Conservation (phyloP, 139 green algal species). For the Picochlorum sp. region DNA sequence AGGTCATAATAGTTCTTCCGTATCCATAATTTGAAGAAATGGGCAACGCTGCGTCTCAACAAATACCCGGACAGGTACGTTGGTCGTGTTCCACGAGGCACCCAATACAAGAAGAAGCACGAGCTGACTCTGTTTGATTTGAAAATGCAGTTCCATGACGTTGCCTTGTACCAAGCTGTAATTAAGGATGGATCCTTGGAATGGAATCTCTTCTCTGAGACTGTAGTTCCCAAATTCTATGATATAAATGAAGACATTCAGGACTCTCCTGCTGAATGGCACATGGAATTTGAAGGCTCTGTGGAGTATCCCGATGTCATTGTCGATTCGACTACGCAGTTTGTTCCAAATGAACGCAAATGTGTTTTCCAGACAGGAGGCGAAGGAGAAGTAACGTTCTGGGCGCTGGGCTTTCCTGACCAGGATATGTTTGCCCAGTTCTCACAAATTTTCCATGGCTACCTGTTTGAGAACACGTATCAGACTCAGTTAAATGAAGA, state of each 20-base stretch:
- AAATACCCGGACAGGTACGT: too few species aligned
- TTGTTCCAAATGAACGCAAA: slow-evolving; percentile 13
- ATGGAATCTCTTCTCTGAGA: slow-evolving; percentile 48
- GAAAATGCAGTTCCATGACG: background rate
- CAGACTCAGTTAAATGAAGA: slow-evolving; percentile 44
- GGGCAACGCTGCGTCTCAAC: too few species aligned
- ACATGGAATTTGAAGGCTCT: slow-evolving; percentile 35
- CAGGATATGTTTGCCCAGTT: slow-evolving; percentile 35
- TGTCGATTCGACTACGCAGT: slow-evolving; percentile 31
- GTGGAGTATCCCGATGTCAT: slow-evolving; percentile 6
- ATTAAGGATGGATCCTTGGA: background rate
- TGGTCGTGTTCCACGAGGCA: too few species aligned
- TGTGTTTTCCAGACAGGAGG: slow-evolving; percentile 44
- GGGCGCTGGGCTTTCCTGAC: slow-evolving; percentile 48
- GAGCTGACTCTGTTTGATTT: background rate
- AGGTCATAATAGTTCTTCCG: too few species aligned
- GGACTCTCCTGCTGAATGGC: slow-evolving; percentile 27
- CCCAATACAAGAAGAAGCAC: too few species aligned
- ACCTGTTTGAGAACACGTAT: slow-evolving; percentile 81
- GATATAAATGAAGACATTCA: slow-evolving; percentile 56
- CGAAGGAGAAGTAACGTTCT: slow-evolving; percentile 24
- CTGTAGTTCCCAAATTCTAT: slow-evolving; percentile 45
- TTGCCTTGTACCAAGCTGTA: background rate
- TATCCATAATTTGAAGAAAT: too few species aligned
- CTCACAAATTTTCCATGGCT: slow-evolving; percentile 38